phyloP scores from a whole-genome alignment of 1,284 basidiomycete genomes.

The Cryptococcus jaspeensis region DNA sequence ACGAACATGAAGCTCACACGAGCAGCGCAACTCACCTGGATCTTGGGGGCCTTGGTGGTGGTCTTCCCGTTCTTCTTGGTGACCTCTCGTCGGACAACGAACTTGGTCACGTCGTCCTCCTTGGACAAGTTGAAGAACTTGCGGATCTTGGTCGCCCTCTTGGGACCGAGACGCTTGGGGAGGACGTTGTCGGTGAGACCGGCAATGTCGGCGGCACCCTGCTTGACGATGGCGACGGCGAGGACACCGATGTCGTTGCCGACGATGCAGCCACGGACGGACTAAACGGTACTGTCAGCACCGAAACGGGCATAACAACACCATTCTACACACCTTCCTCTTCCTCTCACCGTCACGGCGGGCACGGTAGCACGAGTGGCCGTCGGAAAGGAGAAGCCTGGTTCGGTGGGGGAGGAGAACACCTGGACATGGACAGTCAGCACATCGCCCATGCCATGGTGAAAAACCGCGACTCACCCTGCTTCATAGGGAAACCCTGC shows the following conservation, averaged over 20 bases:
- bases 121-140: conserved; percentile 97
- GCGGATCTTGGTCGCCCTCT: conserved; percentile 90
- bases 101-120: conserved; percentile 97
- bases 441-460: neutral
- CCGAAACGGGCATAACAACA: neutral
- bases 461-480: conserved; percentile 72
- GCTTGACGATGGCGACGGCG: conserved; percentile 93
- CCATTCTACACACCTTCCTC: conserved; percentile 64
- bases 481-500: conserved; percentile 96
- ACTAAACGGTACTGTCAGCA: conserved; percentile 13
- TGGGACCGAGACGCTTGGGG: conserved; percentile 83
- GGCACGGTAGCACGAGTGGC: conserved; percentile 95
- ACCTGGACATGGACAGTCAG: conserved; percentile 67
- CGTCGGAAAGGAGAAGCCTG: conserved; percentile 87
- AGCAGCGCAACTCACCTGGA: conserved; percentile 47
- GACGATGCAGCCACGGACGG: conserved; percentile 94
- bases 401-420: conserved; percentile 94
- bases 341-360: conserved; percentile 94
- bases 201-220: conserved; percentile 88
- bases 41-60: conserved; percentile 88
- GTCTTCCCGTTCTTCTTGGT: conserved; percentile 96
- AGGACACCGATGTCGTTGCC: conserved; percentile 95
- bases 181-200: conserved; percentile 90
- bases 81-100: conserved; percentile 89
- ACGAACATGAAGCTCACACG: neutral